These are phyloP conservation scores for Suillus subalutaceus DNA, from an alignment of 768 basidiomycete genomes.

Conservation along the genomic window DNA sequence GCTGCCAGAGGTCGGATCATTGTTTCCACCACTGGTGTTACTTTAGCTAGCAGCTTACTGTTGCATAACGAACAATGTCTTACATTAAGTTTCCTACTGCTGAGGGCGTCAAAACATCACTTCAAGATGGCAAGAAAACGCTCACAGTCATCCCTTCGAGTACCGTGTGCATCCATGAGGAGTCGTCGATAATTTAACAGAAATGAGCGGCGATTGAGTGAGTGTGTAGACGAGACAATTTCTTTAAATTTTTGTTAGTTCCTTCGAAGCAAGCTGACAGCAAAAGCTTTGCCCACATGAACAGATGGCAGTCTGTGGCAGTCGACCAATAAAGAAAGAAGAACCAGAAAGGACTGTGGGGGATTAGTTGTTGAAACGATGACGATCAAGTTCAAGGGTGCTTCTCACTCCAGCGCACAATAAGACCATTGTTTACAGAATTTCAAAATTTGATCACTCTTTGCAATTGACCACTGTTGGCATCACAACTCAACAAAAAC, in stretches of 20 bases:
- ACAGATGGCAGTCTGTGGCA: slow-evolving; percentile 12
- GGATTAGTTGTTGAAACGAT: slow-evolving; percentile 1
- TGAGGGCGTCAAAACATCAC: slow-evolving; percentile 4
- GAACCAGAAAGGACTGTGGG: slow-evolving; percentile 9
- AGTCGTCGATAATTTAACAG: slow-evolving; percentile 17
- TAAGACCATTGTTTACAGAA: not conserved
- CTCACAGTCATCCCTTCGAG: slow-evolving; percentile 33
- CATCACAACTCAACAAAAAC: slow-evolving; percentile 30
- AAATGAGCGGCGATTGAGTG: slow-evolving; percentile 27
- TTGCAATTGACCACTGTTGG: slow-evolving; percentile 22
- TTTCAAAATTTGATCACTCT: not conserved
- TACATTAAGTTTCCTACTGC: slow-evolving; percentile 26
- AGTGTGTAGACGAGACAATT: slow-evolving; percentile 2
- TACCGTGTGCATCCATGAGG: slow-evolving; percentile 24
- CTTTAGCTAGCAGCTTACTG: slow-evolving; percentile 5
- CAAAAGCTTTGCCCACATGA: slow-evolving; percentile 12
- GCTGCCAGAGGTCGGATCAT: slow-evolving; percentile 7
- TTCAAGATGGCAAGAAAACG: not conserved
- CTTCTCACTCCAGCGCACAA: slow-evolving; percentile 22
- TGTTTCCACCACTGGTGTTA: slow-evolving; percentile 15
- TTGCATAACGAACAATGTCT: slow-evolving; percentile 10
- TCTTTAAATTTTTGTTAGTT: slow-evolving; percentile 5
- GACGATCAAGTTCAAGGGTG: not conserved
- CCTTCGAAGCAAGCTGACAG: slow-evolving; percentile 3
- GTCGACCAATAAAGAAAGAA: slow-evolving; percentile 3